These are phyloP conservation scores for Xanthoparmelia taractica DNA, from an alignment of 495 filamentous ascomycete genomes.

Conservation along the genomic window DNA sequence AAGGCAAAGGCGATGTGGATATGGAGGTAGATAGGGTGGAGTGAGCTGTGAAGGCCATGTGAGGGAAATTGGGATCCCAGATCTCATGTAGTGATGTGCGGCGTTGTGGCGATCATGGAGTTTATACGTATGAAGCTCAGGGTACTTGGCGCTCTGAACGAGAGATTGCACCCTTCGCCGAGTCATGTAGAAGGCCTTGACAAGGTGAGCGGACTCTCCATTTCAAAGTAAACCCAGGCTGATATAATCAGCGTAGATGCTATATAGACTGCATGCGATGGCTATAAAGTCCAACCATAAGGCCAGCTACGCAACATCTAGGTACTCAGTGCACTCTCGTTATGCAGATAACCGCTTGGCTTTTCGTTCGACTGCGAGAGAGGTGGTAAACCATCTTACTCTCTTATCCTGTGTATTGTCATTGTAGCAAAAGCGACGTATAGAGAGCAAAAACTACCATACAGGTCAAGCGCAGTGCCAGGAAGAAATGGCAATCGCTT, in stretches of 20 bases:
- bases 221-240: neutral
- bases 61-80: neutral
- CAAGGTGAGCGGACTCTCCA: neutral
- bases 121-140: neutral
- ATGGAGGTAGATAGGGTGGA: constrained; percentile 16
- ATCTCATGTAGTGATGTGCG: neutral
- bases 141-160: neutral
- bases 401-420: no score
- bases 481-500: no score
- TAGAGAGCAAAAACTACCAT: no score
- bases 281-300: neutral
- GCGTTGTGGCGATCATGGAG: neutral
- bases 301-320: neutral
- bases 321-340: no score
- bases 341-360: no score
- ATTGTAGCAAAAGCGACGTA: no score
- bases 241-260: neutral
- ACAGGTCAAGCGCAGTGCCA: no score
- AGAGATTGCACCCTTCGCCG: no score
- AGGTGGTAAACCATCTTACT: no score
- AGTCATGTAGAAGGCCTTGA: no score
- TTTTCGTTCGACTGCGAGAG: neutral
- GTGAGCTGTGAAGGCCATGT: neutral
- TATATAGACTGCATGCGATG: no score
- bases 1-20: neutral